Conservation (phyloP, 176 grass and related monocot species). For the Echinochloa phyllopogon region DNA sequence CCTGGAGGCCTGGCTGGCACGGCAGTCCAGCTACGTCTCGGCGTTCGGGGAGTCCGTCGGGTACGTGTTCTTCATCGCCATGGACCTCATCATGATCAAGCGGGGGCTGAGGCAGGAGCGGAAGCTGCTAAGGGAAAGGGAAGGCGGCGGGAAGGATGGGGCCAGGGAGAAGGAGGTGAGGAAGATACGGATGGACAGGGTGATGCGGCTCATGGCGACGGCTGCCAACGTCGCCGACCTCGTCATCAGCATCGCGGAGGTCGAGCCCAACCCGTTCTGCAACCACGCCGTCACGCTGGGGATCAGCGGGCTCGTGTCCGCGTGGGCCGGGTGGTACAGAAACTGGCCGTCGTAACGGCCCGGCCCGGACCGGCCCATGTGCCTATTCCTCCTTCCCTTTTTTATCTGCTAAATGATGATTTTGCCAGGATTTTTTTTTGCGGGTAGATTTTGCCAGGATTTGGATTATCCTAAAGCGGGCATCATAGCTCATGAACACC, state of each 20-base stretch:
- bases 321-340: conserved; percentile 97
- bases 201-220: conserved; percentile 95
- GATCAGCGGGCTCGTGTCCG: conserved; percentile 91
- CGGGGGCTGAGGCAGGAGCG: conserved; percentile 62
- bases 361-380: not conserved
- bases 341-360: conserved; percentile 74
- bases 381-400: not conserved
- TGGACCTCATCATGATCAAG: conserved; percentile 83
- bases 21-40: conserved; percentile 69
- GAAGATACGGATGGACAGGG: conserved; percentile 66
- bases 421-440: conserved; percentile 11
- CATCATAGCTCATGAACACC: not conserved
- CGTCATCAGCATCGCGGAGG: conserved; percentile 70
- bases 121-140: conserved; percentile 23
- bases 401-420: not conserved
- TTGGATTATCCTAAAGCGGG: not conserved
- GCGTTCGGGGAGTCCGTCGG: conserved; percentile 84
- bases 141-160: not conserved
- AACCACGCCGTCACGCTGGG: conserved; percentile 81
- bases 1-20: conserved; percentile 59
- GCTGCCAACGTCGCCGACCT: conserved; percentile 84
- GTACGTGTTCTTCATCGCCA: conserved; percentile 88
- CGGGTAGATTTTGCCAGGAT: no score
- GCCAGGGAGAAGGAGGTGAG: conserved; percentile 53
- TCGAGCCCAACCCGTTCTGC: conserved; percentile 95